Conservation (phyloP, 768 basidiomycete species). For the Suillus fuscotomentosus region DNA sequence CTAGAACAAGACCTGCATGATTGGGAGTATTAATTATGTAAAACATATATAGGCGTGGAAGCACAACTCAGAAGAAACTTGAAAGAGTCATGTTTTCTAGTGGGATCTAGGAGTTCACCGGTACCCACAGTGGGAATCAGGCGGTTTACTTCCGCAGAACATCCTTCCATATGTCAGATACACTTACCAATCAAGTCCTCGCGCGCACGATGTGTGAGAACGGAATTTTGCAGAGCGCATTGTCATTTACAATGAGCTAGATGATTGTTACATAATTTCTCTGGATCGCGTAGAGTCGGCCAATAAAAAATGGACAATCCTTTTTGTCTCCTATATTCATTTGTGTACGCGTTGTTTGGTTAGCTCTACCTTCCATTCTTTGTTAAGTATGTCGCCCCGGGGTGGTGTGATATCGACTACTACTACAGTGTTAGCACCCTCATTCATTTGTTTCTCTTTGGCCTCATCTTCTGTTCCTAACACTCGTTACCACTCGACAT, state of each 20-base stretch:
- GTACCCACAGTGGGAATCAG: not conserved
- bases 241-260: not conserved
- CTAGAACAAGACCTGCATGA: not conserved
- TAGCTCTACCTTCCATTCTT: conserved; percentile 3
- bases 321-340: conserved; percentile 7
- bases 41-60: conserved; percentile 23
- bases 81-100: not conserved
- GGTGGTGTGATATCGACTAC: not conserved
- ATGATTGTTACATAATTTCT: not conserved
- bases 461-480: conserved; percentile 2
- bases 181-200: not conserved
- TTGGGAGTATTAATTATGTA: conserved; percentile 1
- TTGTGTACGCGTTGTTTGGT: conserved; percentile 16
- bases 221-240: not conserved
- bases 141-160: not conserved
- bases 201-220: not conserved
- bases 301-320: not conserved
- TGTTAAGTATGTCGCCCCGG: not conserved
- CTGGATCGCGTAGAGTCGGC: too few relatives aligned
- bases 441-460: conserved; percentile 5
- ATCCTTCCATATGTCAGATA: not conserved
- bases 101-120: not conserved
- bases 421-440: conserved; percentile 6
- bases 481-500: conserved; percentile 14
- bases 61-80: conserved; percentile 6